A percentile compares a stretch with the other conserved stretches of the same genome.
These are phyloP conservation scores for Penicillium pancosmium DNA, from an alignment of 495 filamentous ascomycete genomes.

Conservation along the genomic window DNA sequence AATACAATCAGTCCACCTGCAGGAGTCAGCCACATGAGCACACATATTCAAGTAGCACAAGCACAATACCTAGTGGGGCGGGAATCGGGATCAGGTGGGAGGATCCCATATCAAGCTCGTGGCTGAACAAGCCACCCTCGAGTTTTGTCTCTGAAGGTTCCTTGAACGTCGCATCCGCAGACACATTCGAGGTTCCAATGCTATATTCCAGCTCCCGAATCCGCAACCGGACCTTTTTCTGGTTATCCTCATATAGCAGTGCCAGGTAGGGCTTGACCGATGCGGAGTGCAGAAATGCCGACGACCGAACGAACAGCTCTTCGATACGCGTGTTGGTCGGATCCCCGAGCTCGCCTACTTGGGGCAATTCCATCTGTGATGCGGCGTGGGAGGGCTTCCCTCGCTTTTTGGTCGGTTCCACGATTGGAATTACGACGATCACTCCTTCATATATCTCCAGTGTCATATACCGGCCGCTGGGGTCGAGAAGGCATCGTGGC, in stretches of 20 bases:
- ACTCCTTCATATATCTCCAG: constrained; percentile 89
- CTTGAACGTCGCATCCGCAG: constrained; percentile 54
- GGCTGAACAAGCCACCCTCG: constrained; percentile 40
- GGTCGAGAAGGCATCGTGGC: constrained; percentile 80
- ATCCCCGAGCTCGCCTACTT: constrained; percentile 63
- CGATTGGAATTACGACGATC: constrained; percentile 72
- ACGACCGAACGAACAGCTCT: constrained; percentile 84
- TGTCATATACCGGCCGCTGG: constrained; percentile 76
- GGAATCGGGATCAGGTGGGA: constrained; percentile 84
- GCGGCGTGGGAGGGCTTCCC: constrained; percentile 28
- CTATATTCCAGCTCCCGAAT: constrained; percentile 58
- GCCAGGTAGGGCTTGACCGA: constrained; percentile 75
- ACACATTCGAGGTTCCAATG: constrained; percentile 45
- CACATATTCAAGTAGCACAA: not conserved
- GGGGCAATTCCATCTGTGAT: constrained; percentile 36
- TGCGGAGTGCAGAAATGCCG: constrained; percentile 77
- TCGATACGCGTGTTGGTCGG: constrained; percentile 75
- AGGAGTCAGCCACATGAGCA: constrained; percentile 8
- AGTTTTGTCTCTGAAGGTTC: constrained; percentile 43
- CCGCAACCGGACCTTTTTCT: constrained; percentile 64
- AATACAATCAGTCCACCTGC: constrained; percentile 77
- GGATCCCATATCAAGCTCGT: constrained; percentile 72
- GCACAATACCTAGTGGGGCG: constrained; percentile 54
- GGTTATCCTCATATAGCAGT: constrained; percentile 76
- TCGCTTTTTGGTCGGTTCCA: constrained; percentile 61